Base-by-base conservation (phyloP, 371 early-diverging fungal species). In the Mortierella sp. region DNA sequence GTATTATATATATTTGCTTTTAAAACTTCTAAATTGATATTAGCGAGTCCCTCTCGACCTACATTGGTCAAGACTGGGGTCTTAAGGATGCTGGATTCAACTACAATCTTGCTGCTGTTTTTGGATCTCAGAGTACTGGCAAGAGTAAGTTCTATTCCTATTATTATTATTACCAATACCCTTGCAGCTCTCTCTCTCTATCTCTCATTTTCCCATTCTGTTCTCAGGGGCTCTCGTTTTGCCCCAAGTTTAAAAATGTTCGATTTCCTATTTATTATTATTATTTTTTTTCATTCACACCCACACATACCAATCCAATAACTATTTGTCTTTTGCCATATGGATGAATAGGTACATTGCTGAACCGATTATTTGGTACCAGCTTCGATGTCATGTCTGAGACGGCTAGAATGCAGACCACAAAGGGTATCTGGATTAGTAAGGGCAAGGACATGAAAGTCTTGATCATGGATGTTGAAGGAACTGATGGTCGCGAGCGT, bases 111-210 rank as follows among this genome's bases (percentile, higher is more conserved):
- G 96, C 98, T 5, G 97, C 99, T 22, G 98, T 99, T 12, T 98
- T 99, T 88, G 99, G 99, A 56, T 97, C 98, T 35, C 98, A 99
- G 86, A 95, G 95, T 84, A 97, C 98, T 4, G 99, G 99, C 66
- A 99, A 99, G 84, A 96, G 97, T 95, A 89, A 86, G 91, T 75
- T 15, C 19, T 53, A 26, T 49, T 26, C 12, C 45, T 55, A 28
- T 63, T 51, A 37, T 53, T 37, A 35, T 56, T 9, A 26, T 8
- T n/a, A n/a, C n/a, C n/a, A n/a, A n/a, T n/a, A n/a, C n/a, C n/a
- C n/a, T n/a, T n/a, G n/a, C n/a, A n/a, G n/a, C n/a, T n/a, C n/a
- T 35, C 23, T 58, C 22, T 37, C 53, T 37, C 51, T 37, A 35
- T 54, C 56, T 31, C 32, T 10, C 15, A 26, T 51, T 22, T 51